These are phyloP conservation scores for Antitrichia curtipendula DNA, from an alignment of 225 moss, liverwort and hornwort species.

Conservation along the genomic window DNA sequence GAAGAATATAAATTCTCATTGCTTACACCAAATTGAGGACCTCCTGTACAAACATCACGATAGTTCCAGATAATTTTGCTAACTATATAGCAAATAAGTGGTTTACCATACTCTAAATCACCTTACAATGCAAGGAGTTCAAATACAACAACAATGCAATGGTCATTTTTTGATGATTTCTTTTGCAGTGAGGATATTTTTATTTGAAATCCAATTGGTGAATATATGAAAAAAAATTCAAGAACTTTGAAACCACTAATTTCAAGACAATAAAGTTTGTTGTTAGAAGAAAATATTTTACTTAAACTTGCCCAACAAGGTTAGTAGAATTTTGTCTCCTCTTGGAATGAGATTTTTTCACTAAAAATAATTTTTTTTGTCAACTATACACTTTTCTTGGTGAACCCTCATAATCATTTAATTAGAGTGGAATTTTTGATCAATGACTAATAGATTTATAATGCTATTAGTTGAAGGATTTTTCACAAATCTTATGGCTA, in stretches of 20 bases:
- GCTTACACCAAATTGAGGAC: too few species aligned
- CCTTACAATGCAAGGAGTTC: accelerated
- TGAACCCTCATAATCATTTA: background rate
- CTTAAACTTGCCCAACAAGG: accelerated
- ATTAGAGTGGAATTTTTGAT: background rate
- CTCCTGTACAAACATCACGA: too few species aligned
- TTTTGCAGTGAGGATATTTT: accelerated
- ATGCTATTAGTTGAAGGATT: too few species aligned
- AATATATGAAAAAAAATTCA: background rate
- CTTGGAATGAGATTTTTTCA: background rate
- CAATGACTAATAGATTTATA: accelerated
- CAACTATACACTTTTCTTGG: accelerated
- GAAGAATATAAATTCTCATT: too few species aligned
- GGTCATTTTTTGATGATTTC: background rate
- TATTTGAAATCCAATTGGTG: background rate
- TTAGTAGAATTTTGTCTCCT: background rate
- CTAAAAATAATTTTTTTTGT: background rate
- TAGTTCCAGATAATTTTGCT: too few species aligned
- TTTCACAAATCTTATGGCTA: background rate
- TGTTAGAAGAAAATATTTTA: background rate
- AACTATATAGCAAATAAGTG: background rate
- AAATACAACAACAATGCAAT: background rate
- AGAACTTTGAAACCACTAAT: accelerated
- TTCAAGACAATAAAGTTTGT: background rate
- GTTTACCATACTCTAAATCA: background rate